phyloP scores from a whole-genome alignment of 495 filamentous ascomycete species.

The Penicillium nucicola region DNA sequence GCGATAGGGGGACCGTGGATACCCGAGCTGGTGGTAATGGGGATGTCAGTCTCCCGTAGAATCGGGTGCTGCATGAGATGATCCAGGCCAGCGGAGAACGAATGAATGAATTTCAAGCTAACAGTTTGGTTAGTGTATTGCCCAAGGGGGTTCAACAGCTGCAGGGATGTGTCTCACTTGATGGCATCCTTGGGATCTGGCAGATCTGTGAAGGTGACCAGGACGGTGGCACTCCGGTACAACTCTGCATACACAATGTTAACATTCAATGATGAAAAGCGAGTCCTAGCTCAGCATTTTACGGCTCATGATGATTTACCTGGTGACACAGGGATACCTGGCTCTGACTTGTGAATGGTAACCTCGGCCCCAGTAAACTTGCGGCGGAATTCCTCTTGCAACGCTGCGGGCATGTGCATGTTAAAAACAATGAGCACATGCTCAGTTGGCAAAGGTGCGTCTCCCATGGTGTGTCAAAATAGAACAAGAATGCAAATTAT shows the following conservation, averaged over 20 bases:
- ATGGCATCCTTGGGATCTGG: constrained; percentile 33
- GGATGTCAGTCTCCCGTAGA: constrained; percentile 59
- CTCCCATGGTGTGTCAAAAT: constrained; percentile 33
- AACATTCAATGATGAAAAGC: background rate
- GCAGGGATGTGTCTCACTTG: constrained; percentile 13
- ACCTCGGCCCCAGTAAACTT: constrained; percentile 53
- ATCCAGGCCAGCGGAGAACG: constrained; percentile 73
- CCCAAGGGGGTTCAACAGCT: background rate
- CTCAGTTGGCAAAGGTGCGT: constrained; percentile 20
- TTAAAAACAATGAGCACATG: constrained; percentile 45
- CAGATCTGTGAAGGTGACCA: constrained; percentile 57
- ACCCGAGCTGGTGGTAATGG: constrained; percentile 69
- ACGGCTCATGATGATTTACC: constrained; percentile 5
- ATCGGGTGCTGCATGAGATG: constrained; percentile 60
- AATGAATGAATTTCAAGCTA: constrained; percentile 69
- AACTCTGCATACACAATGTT: constrained; percentile 28
- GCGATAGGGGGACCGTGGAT: constrained; percentile 82
- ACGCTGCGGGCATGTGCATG: constrained; percentile 28
- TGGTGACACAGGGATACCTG: constrained; percentile 7
- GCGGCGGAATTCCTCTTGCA: constrained; percentile 39
- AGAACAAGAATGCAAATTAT: too few species aligned
- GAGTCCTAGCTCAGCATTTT: background rate
- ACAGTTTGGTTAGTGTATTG: constrained; percentile 2
- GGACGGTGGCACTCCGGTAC: constrained; percentile 60
- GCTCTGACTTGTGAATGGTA: constrained; percentile 22